Conservation (phyloP, 2,329 filamentous ascomycete genomes). For the Aspergillus nomiae region DNA sequence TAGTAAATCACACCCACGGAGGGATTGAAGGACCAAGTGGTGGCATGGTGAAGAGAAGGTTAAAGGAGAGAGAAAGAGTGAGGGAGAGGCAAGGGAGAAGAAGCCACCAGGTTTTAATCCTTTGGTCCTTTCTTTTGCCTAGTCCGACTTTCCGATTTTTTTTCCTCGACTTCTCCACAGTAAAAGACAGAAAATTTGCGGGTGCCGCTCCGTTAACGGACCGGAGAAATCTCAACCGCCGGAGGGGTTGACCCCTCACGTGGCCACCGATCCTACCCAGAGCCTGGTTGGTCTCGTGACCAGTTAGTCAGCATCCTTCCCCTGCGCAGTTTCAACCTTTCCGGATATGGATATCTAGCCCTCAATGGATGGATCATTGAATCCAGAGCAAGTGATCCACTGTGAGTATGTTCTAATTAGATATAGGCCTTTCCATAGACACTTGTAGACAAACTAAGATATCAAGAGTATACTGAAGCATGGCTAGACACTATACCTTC, state of each 20-base stretch:
- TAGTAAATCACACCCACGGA: constrained; percentile 25
- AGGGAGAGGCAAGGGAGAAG: constrained; percentile 8
- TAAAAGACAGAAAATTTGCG: constrained; percentile 20
- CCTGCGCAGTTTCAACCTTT: not conserved
- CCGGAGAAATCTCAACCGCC: constrained; percentile 15
- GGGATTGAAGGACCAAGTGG: constrained; percentile 21
- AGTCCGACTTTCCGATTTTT: constrained; percentile 11
- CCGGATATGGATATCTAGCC: not conserved
- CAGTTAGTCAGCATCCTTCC: no score
- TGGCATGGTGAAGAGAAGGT: constrained; percentile 28
- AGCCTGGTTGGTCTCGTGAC: not conserved
- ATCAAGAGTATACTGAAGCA: not conserved
- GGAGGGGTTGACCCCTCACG: constrained; percentile 5
- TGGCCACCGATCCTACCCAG: not conserved
- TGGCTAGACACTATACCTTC: not conserved
- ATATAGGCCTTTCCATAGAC: not conserved
- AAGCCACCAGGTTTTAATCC: not conserved
- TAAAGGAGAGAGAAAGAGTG: constrained; percentile 19
- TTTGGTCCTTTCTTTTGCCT: constrained; percentile 8
- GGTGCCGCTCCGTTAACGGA: constrained; percentile 20
- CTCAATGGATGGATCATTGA: not conserved
- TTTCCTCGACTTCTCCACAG: constrained; percentile 18
- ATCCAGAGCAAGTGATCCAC: not conserved
- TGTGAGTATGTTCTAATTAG: not conserved
- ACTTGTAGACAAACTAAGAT: not conserved